Evolutionary conservation across 495 filamentous ascomycete species (phyloP).

Genomic region (Aspergillus homomorphus): DNA sequence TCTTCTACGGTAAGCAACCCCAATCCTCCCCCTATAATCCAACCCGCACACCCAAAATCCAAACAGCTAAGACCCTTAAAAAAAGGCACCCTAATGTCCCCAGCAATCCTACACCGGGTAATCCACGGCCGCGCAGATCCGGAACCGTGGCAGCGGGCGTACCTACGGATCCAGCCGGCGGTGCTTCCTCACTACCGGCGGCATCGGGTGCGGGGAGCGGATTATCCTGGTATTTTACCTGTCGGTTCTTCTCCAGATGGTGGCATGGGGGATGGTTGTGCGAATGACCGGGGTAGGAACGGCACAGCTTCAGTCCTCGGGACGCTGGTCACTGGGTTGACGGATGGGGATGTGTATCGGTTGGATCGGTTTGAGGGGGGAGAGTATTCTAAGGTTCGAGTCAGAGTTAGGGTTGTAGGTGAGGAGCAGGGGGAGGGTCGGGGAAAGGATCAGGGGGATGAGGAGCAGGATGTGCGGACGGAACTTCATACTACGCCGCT

Average conservation of each 20-base stretch:
- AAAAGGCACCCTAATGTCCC: constrained; percentile 65
- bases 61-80: background rate
- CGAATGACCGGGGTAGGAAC: background rate
- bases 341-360: constrained; percentile 67
- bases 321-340: constrained; percentile 74
- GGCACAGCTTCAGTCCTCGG: constrained; percentile 61
- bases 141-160: constrained; percentile 47
- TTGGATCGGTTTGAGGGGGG: constrained; percentile 81
- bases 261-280: background rate
- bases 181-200: constrained; percentile 70
- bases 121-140: constrained; percentile 61
- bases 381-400: constrained; percentile 63
- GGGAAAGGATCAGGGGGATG: constrained; percentile 5
- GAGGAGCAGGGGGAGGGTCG: constrained; percentile 7
- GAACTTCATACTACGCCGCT: constrained; percentile 31
- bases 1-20: constrained; percentile 53
- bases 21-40: background rate
- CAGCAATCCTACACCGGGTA: constrained; percentile 77
- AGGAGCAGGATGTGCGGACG: constrained; percentile 19
- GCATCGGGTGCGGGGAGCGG: constrained; percentile 60
- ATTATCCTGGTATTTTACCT: constrained; percentile 82
- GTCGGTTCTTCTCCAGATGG: constrained; percentile 5
- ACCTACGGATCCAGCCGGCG: constrained; percentile 67
- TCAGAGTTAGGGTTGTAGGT: constrained; percentile 52
- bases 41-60: background rate